Base-by-base conservation (phyloP, 805 yeast species). In the Wickerhamomyces xylosicus region DNA sequence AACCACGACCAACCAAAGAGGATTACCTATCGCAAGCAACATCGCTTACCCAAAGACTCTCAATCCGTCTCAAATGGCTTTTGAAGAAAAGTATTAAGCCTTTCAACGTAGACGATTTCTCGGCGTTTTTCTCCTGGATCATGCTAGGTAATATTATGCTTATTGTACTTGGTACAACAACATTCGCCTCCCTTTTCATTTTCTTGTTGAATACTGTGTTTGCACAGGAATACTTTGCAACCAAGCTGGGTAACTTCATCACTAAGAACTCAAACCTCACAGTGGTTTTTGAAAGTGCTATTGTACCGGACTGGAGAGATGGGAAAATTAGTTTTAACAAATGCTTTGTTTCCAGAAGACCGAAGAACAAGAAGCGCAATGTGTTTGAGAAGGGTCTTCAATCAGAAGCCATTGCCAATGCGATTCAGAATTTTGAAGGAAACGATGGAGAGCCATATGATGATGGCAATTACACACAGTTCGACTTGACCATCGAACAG, bases 381-480 rank as follows among this genome's bases (percentile, higher is more conserved):
- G 60, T 63, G 20, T 83, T 85, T 38, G 69, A 67, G 15, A 80
- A 83, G 47, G 92, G 89, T 14, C 77, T 85, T 1, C 89, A 79
- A 51, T 71, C 75, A 4, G 82, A 71, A 34, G 89, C 90, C 0
- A 74, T 74, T 19, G 80, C 79, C 19, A 71, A 74, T 31, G 49
- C 49, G n/a, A 49, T 44, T 2, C 33, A 19, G 9, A 39, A 38
- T 3, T 43, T 35, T 5, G 41, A 40, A 8, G 38, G 37, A 28
- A 33, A 20, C 13, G 41, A 21, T 5, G 67, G 61, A 14, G 69
- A 62, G 20, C 62, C 62, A 17, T 66, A 63, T 40, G 95, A 83
- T 49, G 95, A 87, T 55, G 97, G 97, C 1, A 92, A 92, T 59
- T 92, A 89, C 59, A 90, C 98, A 0, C 98, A 92, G 57, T 92